A percentile compares a stretch with the other conserved stretches of the same genome.
phyloP scores from a whole-genome alignment of 345 rosid genomes.

The Eucalyptus regnans region DNA sequence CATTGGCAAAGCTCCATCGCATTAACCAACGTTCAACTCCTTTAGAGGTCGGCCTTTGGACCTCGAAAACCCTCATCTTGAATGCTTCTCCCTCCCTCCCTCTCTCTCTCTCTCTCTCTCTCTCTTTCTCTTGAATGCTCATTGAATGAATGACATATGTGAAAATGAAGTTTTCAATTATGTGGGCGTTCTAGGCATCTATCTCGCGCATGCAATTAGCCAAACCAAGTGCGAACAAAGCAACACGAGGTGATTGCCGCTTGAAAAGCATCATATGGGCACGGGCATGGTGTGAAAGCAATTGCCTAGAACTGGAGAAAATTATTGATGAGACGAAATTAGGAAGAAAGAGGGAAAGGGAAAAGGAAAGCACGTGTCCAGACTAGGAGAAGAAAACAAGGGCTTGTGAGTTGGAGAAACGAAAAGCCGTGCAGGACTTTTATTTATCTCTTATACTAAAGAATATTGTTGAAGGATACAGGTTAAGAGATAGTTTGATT shows the following conservation, averaged over 20 bases:
- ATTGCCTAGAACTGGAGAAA: background rate
- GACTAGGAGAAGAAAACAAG: background rate
- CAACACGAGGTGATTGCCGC: background rate
- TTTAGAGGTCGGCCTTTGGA: background rate
- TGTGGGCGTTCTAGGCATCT: background rate
- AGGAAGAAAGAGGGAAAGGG: background rate
- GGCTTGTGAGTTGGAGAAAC: background rate
- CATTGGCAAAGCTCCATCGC: background rate
- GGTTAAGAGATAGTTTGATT: background rate
- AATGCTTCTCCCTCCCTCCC: background rate
- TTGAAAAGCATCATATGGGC: background rate
- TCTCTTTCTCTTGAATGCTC: background rate
- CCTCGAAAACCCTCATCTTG: background rate
- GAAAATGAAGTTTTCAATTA: background rate
- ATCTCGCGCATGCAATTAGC: background rate
- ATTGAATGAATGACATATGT: background rate
- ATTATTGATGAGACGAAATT: background rate
- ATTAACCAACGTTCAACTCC: background rate
- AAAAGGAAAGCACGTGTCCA: background rate
- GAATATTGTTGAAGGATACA: background rate
- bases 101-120: background rate
- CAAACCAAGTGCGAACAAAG: background rate
- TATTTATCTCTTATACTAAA: background rate
- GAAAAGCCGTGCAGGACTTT: background rate
- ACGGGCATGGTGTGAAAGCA: background rate